phyloP scores from a whole-genome alignment of 192 early-diverging fungal species.

The Chytriomyces confervae region DNA sequence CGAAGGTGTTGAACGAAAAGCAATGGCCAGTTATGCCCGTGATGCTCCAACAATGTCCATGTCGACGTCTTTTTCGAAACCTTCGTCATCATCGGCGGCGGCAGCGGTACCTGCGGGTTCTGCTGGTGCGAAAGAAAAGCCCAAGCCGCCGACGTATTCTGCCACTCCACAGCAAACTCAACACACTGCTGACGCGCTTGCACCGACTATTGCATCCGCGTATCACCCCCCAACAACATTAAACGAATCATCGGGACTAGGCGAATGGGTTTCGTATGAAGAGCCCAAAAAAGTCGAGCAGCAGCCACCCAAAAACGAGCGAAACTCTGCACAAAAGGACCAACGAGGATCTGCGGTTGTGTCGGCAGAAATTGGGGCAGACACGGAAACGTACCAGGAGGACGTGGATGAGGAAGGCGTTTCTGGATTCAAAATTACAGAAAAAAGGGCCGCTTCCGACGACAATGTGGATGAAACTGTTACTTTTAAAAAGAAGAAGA shows the following conservation, averaged over 20 bases:
- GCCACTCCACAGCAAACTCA: no score
- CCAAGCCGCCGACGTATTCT: no score
- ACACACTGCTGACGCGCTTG: neutral
- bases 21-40: neutral
- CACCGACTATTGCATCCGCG: neutral
- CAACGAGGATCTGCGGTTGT: neutral
- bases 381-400: constrained; percentile 17
- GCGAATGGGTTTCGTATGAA: constrained; percentile 12
- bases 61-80: neutral
- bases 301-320: neutral
- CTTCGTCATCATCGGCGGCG: no score
- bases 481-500: constrained; percentile 36
- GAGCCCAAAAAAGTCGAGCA: neutral
- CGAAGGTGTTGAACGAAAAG: constrained; percentile 15
- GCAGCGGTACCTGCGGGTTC: no score
- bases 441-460: constrained; percentile 8
- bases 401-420: constrained; percentile 28
- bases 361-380: neutral
- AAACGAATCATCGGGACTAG: constrained; percentile 8
- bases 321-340: neutral
- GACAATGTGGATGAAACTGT: constrained; percentile 28
- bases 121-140: no score
- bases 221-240: neutral
- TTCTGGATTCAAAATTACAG: constrained; percentile 22
- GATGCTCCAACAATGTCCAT: neutral